Conservation (phyloP, 495 filamentous ascomycete species). For the Beverwykella pulmonaria region DNA sequence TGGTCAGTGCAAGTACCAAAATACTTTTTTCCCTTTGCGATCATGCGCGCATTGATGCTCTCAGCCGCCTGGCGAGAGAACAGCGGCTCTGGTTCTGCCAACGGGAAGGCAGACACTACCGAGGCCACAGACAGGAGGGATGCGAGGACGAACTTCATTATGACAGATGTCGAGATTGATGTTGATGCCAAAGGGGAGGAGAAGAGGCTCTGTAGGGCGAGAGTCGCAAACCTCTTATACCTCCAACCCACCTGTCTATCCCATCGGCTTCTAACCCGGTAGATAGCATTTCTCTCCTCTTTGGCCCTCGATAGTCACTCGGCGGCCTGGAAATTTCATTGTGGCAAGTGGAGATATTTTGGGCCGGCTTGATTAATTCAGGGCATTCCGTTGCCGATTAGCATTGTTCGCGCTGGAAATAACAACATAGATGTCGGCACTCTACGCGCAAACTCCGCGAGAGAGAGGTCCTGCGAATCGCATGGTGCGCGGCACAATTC, state of each 20-base stretch:
- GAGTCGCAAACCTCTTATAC: conserved; percentile 17
- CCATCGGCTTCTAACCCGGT: neutral
- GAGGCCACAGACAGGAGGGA: conserved; percentile 20
- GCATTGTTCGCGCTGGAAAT: neutral
- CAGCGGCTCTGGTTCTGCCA: conserved; percentile 31
- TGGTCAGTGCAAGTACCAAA: conserved; percentile 61
- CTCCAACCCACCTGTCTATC: neutral
- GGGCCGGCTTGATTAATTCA: conserved; percentile 10
- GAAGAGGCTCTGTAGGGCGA: neutral
- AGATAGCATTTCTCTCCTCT: neutral
- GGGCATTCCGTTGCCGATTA: neutral
- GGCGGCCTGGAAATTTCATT: conserved; percentile 2
- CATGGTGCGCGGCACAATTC: conserved; percentile 9
- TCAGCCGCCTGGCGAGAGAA: conserved; percentile 24
- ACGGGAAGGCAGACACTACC: conserved; percentile 28
- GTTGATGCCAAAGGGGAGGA: neutral
- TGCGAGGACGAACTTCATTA: conserved; percentile 31
- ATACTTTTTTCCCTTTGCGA: conserved; percentile 64
- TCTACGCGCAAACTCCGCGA: neutral
- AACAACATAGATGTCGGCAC: neutral
- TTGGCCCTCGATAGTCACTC: neutral
- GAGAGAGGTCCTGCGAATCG: conserved; percentile 2
- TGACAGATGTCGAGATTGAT: conserved; percentile 3
- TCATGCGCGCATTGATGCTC: conserved; percentile 59
- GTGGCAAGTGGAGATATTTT: neutral